Evolutionary conservation across 2,329 filamentous ascomycete species (phyloP), one percentile per base, ranked within the genome.

Genomic region (Cryphonectria parasitica): DNA sequence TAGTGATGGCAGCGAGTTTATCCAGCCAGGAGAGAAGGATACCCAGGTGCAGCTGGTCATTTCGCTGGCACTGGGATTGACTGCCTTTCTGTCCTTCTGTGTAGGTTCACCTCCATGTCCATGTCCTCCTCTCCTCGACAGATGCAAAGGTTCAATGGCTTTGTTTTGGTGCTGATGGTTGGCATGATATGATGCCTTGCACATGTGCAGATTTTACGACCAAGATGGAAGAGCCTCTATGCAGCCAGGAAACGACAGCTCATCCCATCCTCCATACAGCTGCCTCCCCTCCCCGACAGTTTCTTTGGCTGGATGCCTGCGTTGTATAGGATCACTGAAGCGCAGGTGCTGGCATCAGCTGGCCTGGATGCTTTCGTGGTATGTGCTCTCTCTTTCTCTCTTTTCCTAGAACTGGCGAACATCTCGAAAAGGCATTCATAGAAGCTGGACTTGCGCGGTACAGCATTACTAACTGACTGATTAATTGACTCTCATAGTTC

Each of bases 361-460:
- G 96, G 96, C 0, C 87, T 99, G 65, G 96, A 99, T 83, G 96
- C 96, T 66, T 99, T 93, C 82, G 96, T 98, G 74, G 91, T 93
- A 82, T 75, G 87, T 84, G 31, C 22, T 39, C 6, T 19, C 6
- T 11, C 1, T 15, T 28, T 65, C 43, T 45, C 43, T 45, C 15
- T 45, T 2, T 19, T 1, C 22, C 17, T 45, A 4, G 41, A 43
- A 2, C 6, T 34, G 34, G 34, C 15, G 41, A 6, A 17, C 43
- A 45, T 22, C 8, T 41, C 10, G 4, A 41, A 45, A 1, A 13
- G 15, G 15, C 41, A 43, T 45, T 17, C 19, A 45, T 45, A 17
- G 43, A 6, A 15, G 19, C 43, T 45, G 6, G 19, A 22, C 17
- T 43, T 43, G 3, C 13, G 19, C 13, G 19, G 19, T 5, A 15